Percentiles rank a stretch among this genome's conserved stretches.
Evolutionary conservation across 805 yeast genomes (phyloP).

Genomic region (Saturnispora dispora): DNA sequence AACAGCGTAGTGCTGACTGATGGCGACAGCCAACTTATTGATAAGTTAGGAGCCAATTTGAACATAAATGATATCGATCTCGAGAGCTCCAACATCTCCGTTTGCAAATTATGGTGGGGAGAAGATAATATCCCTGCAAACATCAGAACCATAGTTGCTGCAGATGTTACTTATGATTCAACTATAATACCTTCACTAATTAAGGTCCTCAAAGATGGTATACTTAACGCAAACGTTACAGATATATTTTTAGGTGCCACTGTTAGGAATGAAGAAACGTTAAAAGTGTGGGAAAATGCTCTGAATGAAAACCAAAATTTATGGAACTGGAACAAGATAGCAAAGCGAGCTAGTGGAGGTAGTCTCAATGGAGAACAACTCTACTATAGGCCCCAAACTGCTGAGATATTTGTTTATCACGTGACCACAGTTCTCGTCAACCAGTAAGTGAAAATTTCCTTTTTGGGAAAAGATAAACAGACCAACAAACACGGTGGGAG

Average conservation of each 20-base stretch:
- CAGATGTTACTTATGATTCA: slow-evolving; percentile 83
- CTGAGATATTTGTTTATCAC: not conserved
- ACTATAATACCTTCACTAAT: slow-evolving; percentile 47
- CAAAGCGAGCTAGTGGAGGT: not conserved
- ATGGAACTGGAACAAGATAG: slow-evolving; percentile 22
- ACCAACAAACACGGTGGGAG: not conserved
- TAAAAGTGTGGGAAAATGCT: slow-evolving; percentile 33
- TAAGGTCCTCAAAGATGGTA: slow-evolving; percentile 35
- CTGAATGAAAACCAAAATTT: slow-evolving; percentile 22
- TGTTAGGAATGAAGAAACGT: slow-evolving; percentile 51
- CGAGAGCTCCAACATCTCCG: slow-evolving; percentile 14
- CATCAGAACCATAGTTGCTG: slow-evolving; percentile 56
- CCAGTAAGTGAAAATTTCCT: not conserved
- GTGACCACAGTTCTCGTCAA: not conserved
- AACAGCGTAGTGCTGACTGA: slow-evolving; percentile 45
- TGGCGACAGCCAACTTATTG: slow-evolving; percentile 52
- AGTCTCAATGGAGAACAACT: not conserved
- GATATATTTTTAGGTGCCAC: slow-evolving; percentile 57
- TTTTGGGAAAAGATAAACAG: not conserved
- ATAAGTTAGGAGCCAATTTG: slow-evolving; percentile 37
- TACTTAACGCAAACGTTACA: slow-evolving; percentile 19
- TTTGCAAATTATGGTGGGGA: slow-evolving; percentile 54
- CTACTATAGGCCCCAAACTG: not conserved
- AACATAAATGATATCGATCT: slow-evolving; percentile 30
- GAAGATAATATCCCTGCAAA: slow-evolving; percentile 32